Evolutionary conservation across 2,329 filamentous ascomycete species (phyloP), one percentile per base, ranked within the genome.

Genomic region (Sporothrix dimorphospora): DNA sequence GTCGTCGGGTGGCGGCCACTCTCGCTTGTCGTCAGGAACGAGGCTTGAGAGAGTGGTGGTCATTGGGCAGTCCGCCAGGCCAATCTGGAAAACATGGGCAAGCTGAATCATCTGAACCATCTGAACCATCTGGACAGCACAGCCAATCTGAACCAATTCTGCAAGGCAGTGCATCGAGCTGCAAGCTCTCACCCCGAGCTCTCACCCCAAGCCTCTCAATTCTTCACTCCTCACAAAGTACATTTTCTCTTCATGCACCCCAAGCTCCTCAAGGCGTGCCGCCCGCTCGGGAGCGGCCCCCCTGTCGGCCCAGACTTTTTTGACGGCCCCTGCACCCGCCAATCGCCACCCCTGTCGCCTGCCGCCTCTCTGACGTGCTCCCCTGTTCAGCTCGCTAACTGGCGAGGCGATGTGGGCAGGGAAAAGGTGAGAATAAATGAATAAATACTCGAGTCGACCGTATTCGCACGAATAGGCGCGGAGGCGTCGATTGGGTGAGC

Each of bases 291-390:
- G 49, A 42, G 19, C 24, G n/a, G 40, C 40, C 63, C 40, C 63
- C 42, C 51, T 53, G 34, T 40, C 55, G 21, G 30, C 7, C 7
- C 16, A 34, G 21, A 12, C 11, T 42, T 42, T 38, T n/a, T n/a
- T 7, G 2, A 11, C 19, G 7, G 9, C 45, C 71, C 72, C 69
- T 73, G 72, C 69, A 65, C 24, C 63, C 16, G 14, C 72, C 72
- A 73, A 57, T 73, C 63, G 45, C 21, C 63, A 68, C 63, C 65
- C 65, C 47, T 53, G 66, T 63, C 71, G 55, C 5, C 45, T 21
- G 12, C 4, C 34, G n/a, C 19, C n/a, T 61, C 71, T 68, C 69
- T 69, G 53, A 71, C 69, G 69, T 55, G 69, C 59, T 42, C 30
- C 51, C 49, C 6, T 16, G 34, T 63, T 63, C 61, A 55, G 47